These are phyloP conservation scores for Beauveria caledonica DNA, from an alignment of 2,329 filamentous ascomycete genomes.

Conservation along the genomic window DNA sequence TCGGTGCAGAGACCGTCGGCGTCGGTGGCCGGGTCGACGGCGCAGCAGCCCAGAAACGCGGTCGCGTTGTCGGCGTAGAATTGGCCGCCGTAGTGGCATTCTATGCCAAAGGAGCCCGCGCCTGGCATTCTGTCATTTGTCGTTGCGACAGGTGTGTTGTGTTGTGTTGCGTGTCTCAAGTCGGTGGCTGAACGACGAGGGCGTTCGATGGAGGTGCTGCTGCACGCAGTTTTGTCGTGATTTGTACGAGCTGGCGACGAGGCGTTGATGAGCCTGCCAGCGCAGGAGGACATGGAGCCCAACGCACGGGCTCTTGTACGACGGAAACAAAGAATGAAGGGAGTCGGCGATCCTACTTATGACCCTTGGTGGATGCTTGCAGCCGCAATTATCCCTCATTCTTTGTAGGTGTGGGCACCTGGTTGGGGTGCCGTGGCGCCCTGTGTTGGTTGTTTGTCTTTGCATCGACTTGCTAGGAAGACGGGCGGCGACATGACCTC, in stretches of 20 bases:
- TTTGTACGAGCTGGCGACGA: too few relatives aligned
- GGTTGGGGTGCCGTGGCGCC: neutral
- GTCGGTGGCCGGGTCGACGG: constrained; percentile 25
- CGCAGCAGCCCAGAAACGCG: constrained; percentile 35
- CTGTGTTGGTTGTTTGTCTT: neutral
- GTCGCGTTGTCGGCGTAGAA: constrained; percentile 29
- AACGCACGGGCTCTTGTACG: neutral
- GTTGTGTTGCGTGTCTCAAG: neutral
- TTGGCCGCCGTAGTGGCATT: constrained; percentile 23
- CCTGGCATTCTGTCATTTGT: neutral
- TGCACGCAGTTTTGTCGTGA: too few relatives aligned
- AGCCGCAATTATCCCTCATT: neutral
- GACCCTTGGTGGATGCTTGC: neutral
- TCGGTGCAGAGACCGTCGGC: constrained; percentile 26
- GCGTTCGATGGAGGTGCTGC: too few relatives aligned
- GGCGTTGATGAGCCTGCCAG: too few relatives aligned
- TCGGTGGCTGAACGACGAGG: neutral
- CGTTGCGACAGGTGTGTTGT: neutral
- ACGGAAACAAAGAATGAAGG: neutral
- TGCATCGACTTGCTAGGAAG: neutral
- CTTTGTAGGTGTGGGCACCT: neutral
- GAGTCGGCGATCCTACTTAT: neutral
- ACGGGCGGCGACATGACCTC: too few relatives aligned
- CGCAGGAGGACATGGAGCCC: too few relatives aligned
- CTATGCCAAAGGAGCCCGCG: constrained; percentile 17